Evolutionary conservation across 306 rosid genomes (phyloP).

Genomic region (Prunus mira): DNA sequence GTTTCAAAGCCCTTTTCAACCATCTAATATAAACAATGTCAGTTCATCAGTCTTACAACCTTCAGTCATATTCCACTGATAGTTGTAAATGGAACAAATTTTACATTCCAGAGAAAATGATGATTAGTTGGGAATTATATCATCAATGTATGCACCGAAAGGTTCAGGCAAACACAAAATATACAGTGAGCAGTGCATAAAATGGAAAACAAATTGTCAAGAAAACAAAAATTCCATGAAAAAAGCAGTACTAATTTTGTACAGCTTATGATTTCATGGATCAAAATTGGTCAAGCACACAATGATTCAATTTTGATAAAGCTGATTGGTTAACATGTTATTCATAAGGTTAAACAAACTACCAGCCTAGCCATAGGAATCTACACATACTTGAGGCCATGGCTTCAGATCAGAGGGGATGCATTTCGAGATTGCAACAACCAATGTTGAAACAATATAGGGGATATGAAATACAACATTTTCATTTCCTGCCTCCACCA

Average conservation of each 20-base stretch:
- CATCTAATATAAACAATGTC: constrained; percentile 42
- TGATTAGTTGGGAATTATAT: background rate
- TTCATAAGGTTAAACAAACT: constrained; percentile 14
- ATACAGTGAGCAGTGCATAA: background rate
- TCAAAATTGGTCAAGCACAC: background rate
- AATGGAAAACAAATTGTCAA: background rate
- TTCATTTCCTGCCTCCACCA: constrained; percentile 77
- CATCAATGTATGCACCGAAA: background rate
- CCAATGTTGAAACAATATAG: constrained; percentile 52
- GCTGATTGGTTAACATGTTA: background rate
- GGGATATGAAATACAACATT: constrained; percentile 74
- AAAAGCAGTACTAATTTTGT: background rate
- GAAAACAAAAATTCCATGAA: background rate
- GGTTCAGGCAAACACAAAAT: background rate
- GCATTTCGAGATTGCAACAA: constrained; percentile 58
- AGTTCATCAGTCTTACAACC: constrained; percentile 8
- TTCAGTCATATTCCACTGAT: constrained; percentile 12
- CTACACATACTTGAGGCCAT: constrained; percentile 75
- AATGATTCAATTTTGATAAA: background rate
- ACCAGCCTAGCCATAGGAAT: constrained; percentile 21
- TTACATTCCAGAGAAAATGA: background rate
- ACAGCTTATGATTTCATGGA: background rate
- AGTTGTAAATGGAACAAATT: background rate
- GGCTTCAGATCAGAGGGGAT: constrained; percentile 54
- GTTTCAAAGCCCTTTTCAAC: constrained; percentile 74